phyloP scores from a whole-genome alignment of 768 basidiomycete species.

The Mycena crocata region DNA sequence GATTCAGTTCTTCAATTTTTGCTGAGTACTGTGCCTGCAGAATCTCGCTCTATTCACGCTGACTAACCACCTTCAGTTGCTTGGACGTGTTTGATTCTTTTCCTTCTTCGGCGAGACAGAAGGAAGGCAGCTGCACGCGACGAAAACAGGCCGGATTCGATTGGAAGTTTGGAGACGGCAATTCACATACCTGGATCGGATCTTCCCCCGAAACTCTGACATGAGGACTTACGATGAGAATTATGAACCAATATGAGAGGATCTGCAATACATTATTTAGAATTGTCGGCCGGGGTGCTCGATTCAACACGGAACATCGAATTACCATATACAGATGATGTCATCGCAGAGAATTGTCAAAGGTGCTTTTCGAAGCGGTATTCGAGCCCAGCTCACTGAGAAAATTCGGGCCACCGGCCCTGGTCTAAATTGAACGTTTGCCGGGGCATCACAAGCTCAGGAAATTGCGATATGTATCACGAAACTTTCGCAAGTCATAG shows the following conservation, averaged over 20 bases:
- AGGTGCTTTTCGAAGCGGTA: no score
- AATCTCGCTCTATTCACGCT: background rate
- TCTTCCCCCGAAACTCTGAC: conserved; percentile 3
- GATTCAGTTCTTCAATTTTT: conserved; percentile 20
- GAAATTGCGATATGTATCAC: conserved; percentile 22
- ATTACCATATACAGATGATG: no score
- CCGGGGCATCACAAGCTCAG: background rate
- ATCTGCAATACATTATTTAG: no score
- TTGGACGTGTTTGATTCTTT: conserved; percentile 24
- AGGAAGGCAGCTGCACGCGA: conserved; percentile 9
- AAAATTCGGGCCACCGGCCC: conserved; percentile 3
- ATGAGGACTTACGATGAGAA: background rate
- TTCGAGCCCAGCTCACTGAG: background rate
- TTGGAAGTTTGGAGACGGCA: conserved; percentile 5
- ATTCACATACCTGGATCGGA: conserved; percentile 2
- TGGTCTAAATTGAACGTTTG: no score
- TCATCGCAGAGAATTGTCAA: no score
- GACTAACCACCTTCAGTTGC: conserved; percentile 19
- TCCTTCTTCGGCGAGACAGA: conserved; percentile 26
- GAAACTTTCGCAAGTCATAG: conserved; percentile 17
- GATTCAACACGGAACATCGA: no score
- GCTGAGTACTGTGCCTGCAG: conserved; percentile 15
- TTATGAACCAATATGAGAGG: conserved; percentile 8
- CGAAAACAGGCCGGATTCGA: background rate
- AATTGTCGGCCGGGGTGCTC: no score